A percentile compares a stretch with the other conserved stretches of the same genome.
phyloP scores from a whole-genome alignment of 306 rosid species.

The Astragalus membranaceus region DNA sequence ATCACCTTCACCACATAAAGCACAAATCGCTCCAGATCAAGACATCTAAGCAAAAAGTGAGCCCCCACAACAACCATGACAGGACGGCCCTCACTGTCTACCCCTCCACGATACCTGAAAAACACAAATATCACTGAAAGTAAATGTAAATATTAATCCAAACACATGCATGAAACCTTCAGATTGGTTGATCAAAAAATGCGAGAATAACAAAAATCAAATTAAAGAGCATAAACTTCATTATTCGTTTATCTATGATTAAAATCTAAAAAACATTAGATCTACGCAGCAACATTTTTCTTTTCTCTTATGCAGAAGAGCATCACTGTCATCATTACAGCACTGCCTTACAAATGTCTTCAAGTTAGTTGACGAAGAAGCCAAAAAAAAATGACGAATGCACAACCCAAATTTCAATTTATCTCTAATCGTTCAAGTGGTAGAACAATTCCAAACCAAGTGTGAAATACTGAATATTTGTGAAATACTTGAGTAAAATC shows the following conservation, averaged over 20 bases:
- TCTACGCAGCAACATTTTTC: background rate
- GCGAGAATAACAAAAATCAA: background rate
- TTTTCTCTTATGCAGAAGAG: conserved; percentile 1
- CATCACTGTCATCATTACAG: background rate
- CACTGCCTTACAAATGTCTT: background rate
- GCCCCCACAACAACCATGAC: conserved; percentile 98
- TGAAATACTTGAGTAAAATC: no score
- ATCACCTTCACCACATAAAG: conserved; percentile 78
- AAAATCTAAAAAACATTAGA: background rate
- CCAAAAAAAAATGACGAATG: conserved; percentile 8
- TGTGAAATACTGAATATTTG: no score
- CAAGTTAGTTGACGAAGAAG: background rate
- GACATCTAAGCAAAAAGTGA: conserved; percentile 91
- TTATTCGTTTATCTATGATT: conserved; percentile 7
- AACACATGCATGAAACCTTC: conserved; percentile 1
- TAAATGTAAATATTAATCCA: conserved; percentile 11
- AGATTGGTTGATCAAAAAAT: background rate
- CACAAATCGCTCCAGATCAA: conserved; percentile 90
- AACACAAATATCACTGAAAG: background rate
- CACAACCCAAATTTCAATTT: background rate
- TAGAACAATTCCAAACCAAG: no score
- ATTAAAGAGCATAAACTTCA: background rate
- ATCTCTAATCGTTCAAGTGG: conserved; percentile 11
- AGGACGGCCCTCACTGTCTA: conserved; percentile 92
- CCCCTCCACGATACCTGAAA: conserved; percentile 95